Conservation (phyloP, 2,329 filamentous ascomycete genomes). For the Exophiala dermatitidis region DNA sequence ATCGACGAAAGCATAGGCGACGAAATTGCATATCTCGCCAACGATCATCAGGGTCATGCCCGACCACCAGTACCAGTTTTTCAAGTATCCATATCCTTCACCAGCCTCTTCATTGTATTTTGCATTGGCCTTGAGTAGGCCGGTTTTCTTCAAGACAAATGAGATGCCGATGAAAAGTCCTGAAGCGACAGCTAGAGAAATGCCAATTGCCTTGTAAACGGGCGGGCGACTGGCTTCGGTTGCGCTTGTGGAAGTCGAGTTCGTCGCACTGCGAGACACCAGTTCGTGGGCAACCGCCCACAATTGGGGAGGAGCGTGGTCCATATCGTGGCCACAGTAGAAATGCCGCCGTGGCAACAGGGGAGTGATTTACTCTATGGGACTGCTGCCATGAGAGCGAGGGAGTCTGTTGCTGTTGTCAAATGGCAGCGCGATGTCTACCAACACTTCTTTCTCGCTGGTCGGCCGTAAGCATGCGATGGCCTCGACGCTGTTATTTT, state of each 20-base stretch:
- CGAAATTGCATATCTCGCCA: constrained; percentile 94
- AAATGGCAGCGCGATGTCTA: background rate
- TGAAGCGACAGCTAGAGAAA: constrained; percentile 75
- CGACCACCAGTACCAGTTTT: constrained; percentile 89
- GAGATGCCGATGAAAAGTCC: constrained; percentile 90
- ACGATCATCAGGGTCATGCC: constrained; percentile 97
- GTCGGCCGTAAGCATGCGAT: background rate
- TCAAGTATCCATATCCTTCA: constrained; percentile 94
- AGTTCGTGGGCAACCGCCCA: constrained; percentile 24
- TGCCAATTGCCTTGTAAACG: constrained; percentile 77
- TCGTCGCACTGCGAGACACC: constrained; percentile 24
- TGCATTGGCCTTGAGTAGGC: constrained; percentile 81
- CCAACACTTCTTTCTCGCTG: background rate
- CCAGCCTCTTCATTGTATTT: constrained; percentile 96
- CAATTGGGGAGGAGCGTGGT: constrained; percentile 18
- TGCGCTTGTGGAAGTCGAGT: constrained; percentile 13
- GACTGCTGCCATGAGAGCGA: constrained; percentile 9
- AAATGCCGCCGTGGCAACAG: constrained; percentile 4
- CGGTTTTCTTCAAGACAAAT: constrained; percentile 92
- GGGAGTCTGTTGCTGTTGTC: background rate
- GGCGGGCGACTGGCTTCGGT: constrained; percentile 40
- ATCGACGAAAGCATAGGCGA: constrained; percentile 93
- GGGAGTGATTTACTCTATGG: constrained; percentile 1
- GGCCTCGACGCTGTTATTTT: no score
- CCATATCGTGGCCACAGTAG: constrained; percentile 11